These are phyloP conservation scores for Picea engelmannii DNA, from an alignment of 83 land plant species.

Conservation along the genomic window DNA sequence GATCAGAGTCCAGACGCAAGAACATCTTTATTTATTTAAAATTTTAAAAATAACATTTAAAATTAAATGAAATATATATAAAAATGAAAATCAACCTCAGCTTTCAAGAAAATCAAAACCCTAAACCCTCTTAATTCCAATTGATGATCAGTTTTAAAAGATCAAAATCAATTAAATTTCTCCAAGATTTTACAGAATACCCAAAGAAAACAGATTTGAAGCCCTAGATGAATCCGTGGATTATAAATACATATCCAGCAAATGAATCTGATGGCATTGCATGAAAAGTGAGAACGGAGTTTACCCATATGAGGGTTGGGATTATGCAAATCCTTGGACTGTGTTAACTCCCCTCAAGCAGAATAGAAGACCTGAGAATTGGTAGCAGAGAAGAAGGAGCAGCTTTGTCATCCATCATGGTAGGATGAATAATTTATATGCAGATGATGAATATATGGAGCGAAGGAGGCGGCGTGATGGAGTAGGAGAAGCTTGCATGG, in stretches of 20 bases:
- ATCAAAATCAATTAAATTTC: not conserved
- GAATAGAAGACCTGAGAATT: not conserved
- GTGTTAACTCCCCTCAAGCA: conserved; percentile 1
- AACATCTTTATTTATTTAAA: not conserved
- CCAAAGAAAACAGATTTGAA: not conserved
- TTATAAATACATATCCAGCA: not conserved
- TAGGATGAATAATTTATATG: not conserved
- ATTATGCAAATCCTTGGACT: not conserved
- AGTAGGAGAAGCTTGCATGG: conserved; percentile 7
- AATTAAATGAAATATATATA: not conserved
- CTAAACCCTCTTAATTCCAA: conserved; percentile 3
- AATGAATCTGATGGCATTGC: conserved; percentile 1
- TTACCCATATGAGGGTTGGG: not conserved
- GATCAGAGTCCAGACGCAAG: not conserved
- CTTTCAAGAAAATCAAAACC: conserved; percentile 5
- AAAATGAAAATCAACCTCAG: not conserved
- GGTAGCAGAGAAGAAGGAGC: not conserved
- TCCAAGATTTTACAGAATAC: not conserved
- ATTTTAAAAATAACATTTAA: not conserved
- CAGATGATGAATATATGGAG: not conserved
- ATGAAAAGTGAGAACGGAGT: conserved; percentile 7
- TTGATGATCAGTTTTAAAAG: not conserved
- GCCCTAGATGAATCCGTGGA: conserved; percentile 11
- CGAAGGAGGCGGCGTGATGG: conserved; percentile 8
- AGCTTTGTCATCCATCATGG: not conserved